Evolutionary conservation across 1,139 yeast species (phyloP), one percentile per base, ranked within the genome.

Genomic region (Debaryomyces robertsiae): DNA sequence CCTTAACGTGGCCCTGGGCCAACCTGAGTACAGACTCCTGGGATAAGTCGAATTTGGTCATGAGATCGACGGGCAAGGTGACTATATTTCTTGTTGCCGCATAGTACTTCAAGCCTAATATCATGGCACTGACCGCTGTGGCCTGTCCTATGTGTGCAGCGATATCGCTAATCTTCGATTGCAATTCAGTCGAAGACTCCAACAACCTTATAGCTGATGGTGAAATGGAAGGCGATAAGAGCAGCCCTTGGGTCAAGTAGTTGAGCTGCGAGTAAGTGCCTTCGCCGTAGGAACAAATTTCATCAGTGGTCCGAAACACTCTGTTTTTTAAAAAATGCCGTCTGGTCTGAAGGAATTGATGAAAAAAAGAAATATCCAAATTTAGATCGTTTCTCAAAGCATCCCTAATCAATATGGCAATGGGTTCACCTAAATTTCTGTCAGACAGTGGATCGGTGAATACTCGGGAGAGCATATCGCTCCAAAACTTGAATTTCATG

Each of bases 71-170:
- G 0, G 96, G 96, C 31, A 88, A 60, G 10, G 79, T 69, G n/a
- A 78, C 62, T 41, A 71, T 75, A 46, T 77, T 76, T 31, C 77
- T 69, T 31, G 67, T 56, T 10, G 61, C 53, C 0, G 86, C 82
- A 58, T 81, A 83, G 59, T 75, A 86, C 17, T 71, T 68, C 41
- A 82, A 59, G 0, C 87, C 89, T 39, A 84, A 67, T 9, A 88
- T 69, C 65, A 81, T 73, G 2, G 86, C 73, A 1, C 89, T 82
- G 5, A 88, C 70, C 0, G 90, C 83, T 2, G 84, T 80, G 1
- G 94, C 87, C 57, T 88, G 95, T 3, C 96, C 96, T 25, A 87
- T 66, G 60, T 88, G 95, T 0, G 94, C 95, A 15, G 84, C 78
- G 17, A 85, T 77, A 47, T 85, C 90, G 33, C 79, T 69, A 3